These are phyloP conservation scores for Boletus huronensis DNA, from an alignment of 768 basidiomycete species.

Conservation along the genomic window DNA sequence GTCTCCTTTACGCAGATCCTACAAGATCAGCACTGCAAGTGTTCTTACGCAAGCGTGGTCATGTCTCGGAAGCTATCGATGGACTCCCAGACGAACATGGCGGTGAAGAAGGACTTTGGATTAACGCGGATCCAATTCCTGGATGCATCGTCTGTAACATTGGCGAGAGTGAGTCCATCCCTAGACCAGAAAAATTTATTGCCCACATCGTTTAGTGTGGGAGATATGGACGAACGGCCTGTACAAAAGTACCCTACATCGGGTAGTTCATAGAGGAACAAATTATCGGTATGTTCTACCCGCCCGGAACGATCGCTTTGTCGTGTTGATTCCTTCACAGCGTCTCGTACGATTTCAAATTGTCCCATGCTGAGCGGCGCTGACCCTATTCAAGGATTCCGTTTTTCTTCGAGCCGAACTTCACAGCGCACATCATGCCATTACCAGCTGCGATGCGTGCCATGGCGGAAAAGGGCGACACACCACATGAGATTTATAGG, in stretches of 20 bases:
- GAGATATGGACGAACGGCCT: conserved; percentile 87
- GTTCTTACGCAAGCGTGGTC: conserved; percentile 49
- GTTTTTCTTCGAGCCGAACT: conserved; percentile 94
- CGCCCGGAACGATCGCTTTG: background rate
- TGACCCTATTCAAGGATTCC: conserved; percentile 56
- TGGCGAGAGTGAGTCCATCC: conserved; percentile 68
- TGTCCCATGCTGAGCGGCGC: background rate
- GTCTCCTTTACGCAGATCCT: conserved; percentile 83
- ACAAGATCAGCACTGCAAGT: conserved; percentile 82
- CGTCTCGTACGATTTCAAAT: conserved; percentile 56
- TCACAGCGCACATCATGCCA: conserved; percentile 65
- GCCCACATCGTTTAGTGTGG: conserved; percentile 59
- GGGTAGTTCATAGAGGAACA: conserved; percentile 72
- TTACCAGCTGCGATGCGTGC: conserved; percentile 56
- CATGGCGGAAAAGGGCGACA: conserved; percentile 5
- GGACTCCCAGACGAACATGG: conserved; percentile 51
- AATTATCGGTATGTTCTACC: conserved; percentile 51
- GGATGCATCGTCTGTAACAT: conserved; percentile 89
- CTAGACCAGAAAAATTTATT: background rate
- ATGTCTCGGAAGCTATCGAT: conserved; percentile 25
- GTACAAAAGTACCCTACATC: conserved; percentile 86
- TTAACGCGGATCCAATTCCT: conserved; percentile 78
- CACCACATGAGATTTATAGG: conserved; percentile 34
- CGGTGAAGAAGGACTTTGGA: conserved; percentile 65
- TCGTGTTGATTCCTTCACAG: conserved; percentile 35